Base-by-base conservation (phyloP, 2,329 filamentous ascomycete genomes). In the Amauroascus verrucosus region DNA sequence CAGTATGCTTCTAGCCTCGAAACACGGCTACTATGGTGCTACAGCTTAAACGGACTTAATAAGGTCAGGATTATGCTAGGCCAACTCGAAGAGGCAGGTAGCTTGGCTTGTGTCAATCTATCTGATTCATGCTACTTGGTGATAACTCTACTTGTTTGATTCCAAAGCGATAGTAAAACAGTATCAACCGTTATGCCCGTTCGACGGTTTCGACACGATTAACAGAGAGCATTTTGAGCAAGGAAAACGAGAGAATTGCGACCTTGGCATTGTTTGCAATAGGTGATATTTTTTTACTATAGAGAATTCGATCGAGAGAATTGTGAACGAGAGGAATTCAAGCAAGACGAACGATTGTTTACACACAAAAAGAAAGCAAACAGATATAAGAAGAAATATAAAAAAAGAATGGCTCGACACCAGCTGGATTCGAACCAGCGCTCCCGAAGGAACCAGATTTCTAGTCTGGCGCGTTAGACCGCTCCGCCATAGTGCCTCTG, bases 401-500 rank as follows among this genome's bases (percentile, higher is more conserved):
- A 41, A 40, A 41, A 30, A 13, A 28, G 6, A 40, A 28, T 14
- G 8, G 2, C 3, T n/a, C 47, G 47, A 40, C 47, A 49, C 47
- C 47, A 16, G 47, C 47, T 40, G 47, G 47, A 49, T 49, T 49
- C 47, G 33, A 49, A 45, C 41, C 33, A 49, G 33, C 47, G 35
- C 35, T 40, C 47, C 33, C 47, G 47, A 49, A 49, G 47, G 47
- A 49, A 49, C 35, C 35, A 49, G 47, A 49, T 49, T 49, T 49
- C 41, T 49, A 49, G 47, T 49, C 33, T 49, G 32, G 47, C 32
- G 47, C 47, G 47, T 49, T 49, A 49, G 47, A 49, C 47, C 47
- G 47, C 47, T 49, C 47, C 47, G 47, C 47, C 47, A 40, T 16
- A 40, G 47, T 49, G 47, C 47, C 47, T 40, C 26, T 48, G 32